These are phyloP conservation scores for Mrakia hoshinonis DNA, from an alignment of 768 basidiomycete species.

Conservation along the genomic window DNA sequence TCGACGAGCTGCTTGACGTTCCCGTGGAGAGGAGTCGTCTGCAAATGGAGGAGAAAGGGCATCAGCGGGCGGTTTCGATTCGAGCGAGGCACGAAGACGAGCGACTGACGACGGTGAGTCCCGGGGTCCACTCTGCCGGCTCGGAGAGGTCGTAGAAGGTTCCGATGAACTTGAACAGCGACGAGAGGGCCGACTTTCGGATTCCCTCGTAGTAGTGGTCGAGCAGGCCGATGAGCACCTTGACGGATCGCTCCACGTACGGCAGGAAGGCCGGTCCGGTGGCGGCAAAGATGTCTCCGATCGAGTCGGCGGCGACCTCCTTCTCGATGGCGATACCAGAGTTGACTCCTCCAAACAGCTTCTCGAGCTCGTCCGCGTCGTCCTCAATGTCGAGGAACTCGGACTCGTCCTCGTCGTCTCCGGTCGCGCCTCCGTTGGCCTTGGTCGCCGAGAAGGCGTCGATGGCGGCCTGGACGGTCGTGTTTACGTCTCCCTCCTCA, in stretches of 20 bases:
- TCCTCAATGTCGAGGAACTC: slow-evolving; percentile 46
- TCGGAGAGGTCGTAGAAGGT: slow-evolving; percentile 85
- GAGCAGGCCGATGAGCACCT: slow-evolving; percentile 62
- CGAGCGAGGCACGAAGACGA: background rate
- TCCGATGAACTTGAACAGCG: slow-evolving; percentile 76
- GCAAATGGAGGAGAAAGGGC: background rate
- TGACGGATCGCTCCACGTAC: slow-evolving; percentile 73
- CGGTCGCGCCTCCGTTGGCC: slow-evolving; percentile 32
- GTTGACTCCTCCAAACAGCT: slow-evolving; percentile 71
- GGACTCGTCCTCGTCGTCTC: slow-evolving; percentile 47
- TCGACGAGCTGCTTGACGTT: slow-evolving; percentile 71
- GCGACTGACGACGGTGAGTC: slow-evolving; percentile 53
- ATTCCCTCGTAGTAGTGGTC: slow-evolving; percentile 96
- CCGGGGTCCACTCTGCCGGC: slow-evolving; percentile 72
- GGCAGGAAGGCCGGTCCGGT: slow-evolving; percentile 80
- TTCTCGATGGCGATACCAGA: slow-evolving; percentile 97
- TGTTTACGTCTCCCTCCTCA: slow-evolving; percentile 24
- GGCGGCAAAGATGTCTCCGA: slow-evolving; percentile 78
- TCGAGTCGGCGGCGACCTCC: slow-evolving; percentile 94
- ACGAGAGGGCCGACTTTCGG: slow-evolving; percentile 81
- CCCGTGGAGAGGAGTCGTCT: slow-evolving; percentile 41
- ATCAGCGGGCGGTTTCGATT: no score
- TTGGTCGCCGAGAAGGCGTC: slow-evolving; percentile 45
- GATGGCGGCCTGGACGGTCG: slow-evolving; percentile 31
- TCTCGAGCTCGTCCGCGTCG: slow-evolving; percentile 47